Base-by-base conservation (phyloP, 768 basidiomycete genomes). In the Lactifluus rugatus region DNA sequence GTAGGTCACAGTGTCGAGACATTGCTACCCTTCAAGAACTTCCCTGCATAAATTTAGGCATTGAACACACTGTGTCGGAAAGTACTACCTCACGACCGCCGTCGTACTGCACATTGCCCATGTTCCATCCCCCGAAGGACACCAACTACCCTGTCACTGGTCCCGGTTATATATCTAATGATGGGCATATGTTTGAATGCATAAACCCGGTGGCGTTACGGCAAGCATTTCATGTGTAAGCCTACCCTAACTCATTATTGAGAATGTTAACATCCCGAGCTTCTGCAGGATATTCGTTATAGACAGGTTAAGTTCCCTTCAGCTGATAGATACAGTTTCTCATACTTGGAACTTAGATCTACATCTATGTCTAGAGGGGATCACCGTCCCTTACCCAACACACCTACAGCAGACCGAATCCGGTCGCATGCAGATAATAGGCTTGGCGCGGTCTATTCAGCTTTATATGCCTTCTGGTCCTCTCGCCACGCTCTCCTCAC, bases 161-260 rank as follows among this genome's bases (percentile, higher is more conserved):
- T 1, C n/a, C 68, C 2, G 76, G 81, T 5, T 78, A 84, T 61
- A 60, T 80, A 42, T 83, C 82, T 2, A 70, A 69, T 21, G 82
- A 84, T 50, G 82, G 83, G 0, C 83, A 84, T 65, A 62, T 72
- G 13, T 84, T 81, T 57, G 28, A 66, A 1, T 84, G 82, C 69
- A 72, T 71, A 53, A 81, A 83, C 61, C 83, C 83, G 1, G 72
- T 71, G 0, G 70, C 76, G 8, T 66, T 78, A 67, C 77, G 76
- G 19, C 81, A 78, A 62, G 73, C 82, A 0, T 83, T 77, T 69
- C 82, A 84, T 66, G 80, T 84, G 80, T 83, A 66, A 58, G 81
- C 73, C 2, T 3, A 11, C 10, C 3, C 3, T 13, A 21, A 26
- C 10, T n/a, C 10, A 4, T 48, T 14, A 13, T 41, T n/a, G 25